Evolutionary conservation across 257 asterid species (phyloP), one percentile per base, ranked within the genome.

Genomic region (Solanum peruvianum): DNA sequence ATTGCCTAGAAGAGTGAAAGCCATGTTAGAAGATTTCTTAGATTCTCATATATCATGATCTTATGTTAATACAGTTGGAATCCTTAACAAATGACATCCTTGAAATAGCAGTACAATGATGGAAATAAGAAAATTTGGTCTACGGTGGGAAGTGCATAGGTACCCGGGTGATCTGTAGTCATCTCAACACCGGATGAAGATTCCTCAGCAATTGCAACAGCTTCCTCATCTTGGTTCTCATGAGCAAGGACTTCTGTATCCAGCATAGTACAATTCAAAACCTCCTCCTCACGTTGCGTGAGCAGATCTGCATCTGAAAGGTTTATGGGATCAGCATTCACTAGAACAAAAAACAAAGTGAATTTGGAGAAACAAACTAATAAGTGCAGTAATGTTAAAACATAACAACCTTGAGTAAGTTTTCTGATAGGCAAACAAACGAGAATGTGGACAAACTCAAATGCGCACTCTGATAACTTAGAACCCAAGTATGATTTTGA

Each of bases 181-280:
- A 41, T 77, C 86, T 88, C 96, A 83, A 87, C 76, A 89, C 73
- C 88, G 71, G 86, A 72, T 64, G 94, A 92, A 86, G 92, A 82
- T 89, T 93, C 98, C 91, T 92, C 98, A 3, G 90, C 86, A 95
- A 93, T 93, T 29, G 93, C 95, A 81, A 88, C 92, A 88, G 91
- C 92, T 84, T 94, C 98, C 87, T 92, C 95, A 83, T 91, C 96
- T 90, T 90, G 97, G 91, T 90, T 91, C 89, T 93, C 98, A 86
- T 87, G 92, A 25, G 92, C 77, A 91, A 89, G 90, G 83, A 85
- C 90, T 89, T 93, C 98, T 86, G 92, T 47, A 87, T 95, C 95
- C 1, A 93, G 91, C 86, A 93, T 90, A 81, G 78, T 90, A 90
- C 95, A 91, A 86, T 86, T 88, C 87, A 92, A 83, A 85, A 94